Conservation (phyloP, 768 basidiomycete species). For the Austroboletus festivus region DNA sequence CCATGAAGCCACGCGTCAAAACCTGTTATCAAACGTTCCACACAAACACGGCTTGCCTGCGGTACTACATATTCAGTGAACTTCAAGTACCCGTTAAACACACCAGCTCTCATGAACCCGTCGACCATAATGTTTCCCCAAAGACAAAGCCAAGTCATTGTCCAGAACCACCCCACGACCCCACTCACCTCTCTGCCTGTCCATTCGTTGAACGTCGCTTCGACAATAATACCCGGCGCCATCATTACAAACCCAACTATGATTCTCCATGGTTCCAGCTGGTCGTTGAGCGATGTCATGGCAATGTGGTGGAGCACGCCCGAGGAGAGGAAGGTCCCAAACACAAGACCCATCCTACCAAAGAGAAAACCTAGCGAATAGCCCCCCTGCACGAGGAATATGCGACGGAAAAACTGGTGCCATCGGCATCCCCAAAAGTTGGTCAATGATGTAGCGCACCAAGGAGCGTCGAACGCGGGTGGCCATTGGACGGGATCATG, state of each 20-base stretch:
- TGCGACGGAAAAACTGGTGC: conserved; percentile 36
- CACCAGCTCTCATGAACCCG: conserved; percentile 14
- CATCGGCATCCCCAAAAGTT: conserved; percentile 38
- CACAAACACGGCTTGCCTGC: neutral
- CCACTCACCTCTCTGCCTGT: conserved; percentile 31
- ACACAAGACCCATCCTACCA: conserved; percentile 45
- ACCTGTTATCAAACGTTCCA: conserved; percentile 4
- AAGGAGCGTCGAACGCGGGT: conserved; percentile 31
- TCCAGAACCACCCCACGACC: conserved; percentile 34
- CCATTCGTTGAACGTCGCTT: conserved; percentile 26
- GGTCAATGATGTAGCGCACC: conserved; percentile 31
- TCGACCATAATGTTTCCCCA: conserved; percentile 26
- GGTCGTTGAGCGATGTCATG: conserved; percentile 48
- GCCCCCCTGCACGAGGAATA: conserved; percentile 31
- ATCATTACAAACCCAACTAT: conserved; percentile 53
- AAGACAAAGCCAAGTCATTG: conserved; percentile 23
- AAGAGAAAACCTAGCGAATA: conserved; percentile 33
- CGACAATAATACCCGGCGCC: conserved; percentile 47
- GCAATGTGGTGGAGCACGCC: conserved; percentile 52
- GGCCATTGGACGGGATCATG: conserved; percentile 32
- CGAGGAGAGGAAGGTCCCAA: conserved; percentile 57
- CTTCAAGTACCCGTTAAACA: conserved; percentile 2
- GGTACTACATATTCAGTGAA: conserved; percentile 1
- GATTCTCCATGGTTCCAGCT: conserved; percentile 40
- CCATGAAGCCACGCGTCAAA: conserved; percentile 13